Conservation (phyloP, 192 early-diverging fungal genomes). For the Umbelopsis sp. region DNA sequence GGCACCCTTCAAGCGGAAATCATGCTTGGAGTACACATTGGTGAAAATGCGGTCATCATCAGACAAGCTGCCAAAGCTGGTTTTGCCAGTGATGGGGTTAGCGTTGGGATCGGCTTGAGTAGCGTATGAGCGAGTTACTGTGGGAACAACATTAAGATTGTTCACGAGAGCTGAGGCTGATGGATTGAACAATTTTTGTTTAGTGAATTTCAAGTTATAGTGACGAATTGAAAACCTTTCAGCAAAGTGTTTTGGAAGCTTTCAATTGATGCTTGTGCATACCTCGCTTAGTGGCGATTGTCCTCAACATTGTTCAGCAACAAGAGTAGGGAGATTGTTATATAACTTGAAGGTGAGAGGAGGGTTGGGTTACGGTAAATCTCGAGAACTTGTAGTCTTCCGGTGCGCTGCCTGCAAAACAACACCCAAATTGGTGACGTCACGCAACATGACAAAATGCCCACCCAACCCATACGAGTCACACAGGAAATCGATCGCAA, state of each 20-base stretch:
- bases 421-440: conserved; percentile 11
- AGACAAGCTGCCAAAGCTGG: conserved; percentile 67
- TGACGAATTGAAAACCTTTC: no score
- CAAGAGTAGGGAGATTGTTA: conserved; percentile 23
- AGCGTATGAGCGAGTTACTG: conserved; percentile 38
- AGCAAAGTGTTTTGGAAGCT: no score
- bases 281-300: conserved; percentile 36
- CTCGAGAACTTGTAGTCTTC: not conserved
- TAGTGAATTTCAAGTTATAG: no score
- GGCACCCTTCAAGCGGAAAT: conserved; percentile 87
- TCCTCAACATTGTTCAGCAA: conserved; percentile 36
- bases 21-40: conserved; percentile 93
- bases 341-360: conserved; percentile 10
- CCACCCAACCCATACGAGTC: no score
- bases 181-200: conserved; percentile 4
- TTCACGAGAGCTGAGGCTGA: conserved; percentile 22
- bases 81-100: conserved; percentile 42
- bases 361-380: conserved; percentile 5
- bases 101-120: conserved; percentile 42
- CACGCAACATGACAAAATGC: not conserved
- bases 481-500: no score
- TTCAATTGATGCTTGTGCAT: not conserved
- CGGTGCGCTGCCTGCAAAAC: conserved; percentile 3
- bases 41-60: conserved; percentile 98
- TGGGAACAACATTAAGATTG: conserved; percentile 33